phyloP scores from a whole-genome alignment of 768 basidiomycete genomes.

The Boletus subparvulus region DNA sequence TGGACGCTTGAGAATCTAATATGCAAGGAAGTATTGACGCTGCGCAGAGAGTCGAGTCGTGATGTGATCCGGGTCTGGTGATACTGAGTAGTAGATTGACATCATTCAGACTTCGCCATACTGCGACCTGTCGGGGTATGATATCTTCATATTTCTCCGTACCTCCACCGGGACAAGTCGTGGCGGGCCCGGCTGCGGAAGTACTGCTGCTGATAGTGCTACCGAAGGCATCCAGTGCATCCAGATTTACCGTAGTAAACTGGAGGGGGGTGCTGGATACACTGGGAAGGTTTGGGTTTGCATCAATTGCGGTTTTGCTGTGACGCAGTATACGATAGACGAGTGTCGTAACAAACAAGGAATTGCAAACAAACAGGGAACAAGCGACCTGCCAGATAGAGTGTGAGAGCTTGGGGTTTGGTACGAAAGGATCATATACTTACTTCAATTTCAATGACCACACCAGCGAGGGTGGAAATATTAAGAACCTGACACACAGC shows the following conservation, averaged over 20 bases:
- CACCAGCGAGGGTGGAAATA: neutral
- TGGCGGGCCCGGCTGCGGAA: neutral
- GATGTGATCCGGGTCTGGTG: neutral
- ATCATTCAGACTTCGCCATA: neutral
- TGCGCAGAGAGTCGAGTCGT: neutral
- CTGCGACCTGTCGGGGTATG: neutral
- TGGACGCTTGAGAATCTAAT: too few species aligned
- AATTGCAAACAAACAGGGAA: constrained; percentile 16
- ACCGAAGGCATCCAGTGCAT: neutral
- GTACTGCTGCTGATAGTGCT: neutral
- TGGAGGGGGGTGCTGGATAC: neutral
- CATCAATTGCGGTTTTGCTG: neutral
- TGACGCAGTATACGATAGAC: constrained; percentile 8
- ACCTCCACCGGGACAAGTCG: neutral
- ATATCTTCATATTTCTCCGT: neutral
- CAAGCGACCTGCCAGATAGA: constrained; percentile 13
- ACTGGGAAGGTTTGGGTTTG: neutral
- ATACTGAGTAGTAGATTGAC: too few species aligned
- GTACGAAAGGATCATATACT: constrained; percentile 2
- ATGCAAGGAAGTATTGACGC: too few species aligned
- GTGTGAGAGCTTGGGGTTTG: neutral
- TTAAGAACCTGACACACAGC: constrained; percentile 6
- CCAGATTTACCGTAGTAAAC: constrained; percentile 14
- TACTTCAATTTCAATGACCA: constrained; percentile 18
- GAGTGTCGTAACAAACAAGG: constrained; percentile 7